These are phyloP conservation scores for Lepidium didymum DNA, from an alignment of 345 rosid genomes.

Conservation along the genomic window DNA sequence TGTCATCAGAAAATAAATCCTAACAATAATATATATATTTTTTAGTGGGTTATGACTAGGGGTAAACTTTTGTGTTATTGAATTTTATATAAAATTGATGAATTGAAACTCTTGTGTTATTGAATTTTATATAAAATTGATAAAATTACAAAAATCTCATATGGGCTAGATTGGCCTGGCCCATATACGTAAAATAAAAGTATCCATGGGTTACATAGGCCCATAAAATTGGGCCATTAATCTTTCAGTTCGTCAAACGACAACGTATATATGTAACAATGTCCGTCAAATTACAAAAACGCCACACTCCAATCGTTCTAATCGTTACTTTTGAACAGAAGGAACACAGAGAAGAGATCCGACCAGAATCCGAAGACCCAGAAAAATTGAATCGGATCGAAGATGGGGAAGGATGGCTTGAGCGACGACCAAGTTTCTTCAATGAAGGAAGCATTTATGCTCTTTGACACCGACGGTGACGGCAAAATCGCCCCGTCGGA, in stretches of 20 bases:
- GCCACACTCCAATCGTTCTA: background rate
- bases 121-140: no score
- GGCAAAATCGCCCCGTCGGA: constrained; percentile 89
- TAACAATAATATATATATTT: no score
- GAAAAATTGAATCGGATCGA: background rate
- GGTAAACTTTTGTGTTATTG: no score
- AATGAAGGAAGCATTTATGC: constrained; percentile 87
- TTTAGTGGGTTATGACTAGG: no score
- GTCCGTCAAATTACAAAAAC: background rate
- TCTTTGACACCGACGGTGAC: constrained; percentile 84
- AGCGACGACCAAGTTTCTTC: constrained; percentile 85
- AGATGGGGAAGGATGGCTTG: constrained; percentile 67
- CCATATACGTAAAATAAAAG: no score
- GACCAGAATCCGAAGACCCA: background rate
- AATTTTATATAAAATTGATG: no score
- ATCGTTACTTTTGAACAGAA: background rate
- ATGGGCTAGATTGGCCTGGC: no score
- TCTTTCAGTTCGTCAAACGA: background rate
- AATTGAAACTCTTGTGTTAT: no score
- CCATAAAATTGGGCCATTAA: background rate
- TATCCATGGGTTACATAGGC: background rate
- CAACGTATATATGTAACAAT: background rate
- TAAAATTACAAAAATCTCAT: no score
- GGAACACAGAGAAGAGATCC: background rate
- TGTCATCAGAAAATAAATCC: no score